Conservation (phyloP, 441 rosid genomes). For the Corymbia calophylla region DNA sequence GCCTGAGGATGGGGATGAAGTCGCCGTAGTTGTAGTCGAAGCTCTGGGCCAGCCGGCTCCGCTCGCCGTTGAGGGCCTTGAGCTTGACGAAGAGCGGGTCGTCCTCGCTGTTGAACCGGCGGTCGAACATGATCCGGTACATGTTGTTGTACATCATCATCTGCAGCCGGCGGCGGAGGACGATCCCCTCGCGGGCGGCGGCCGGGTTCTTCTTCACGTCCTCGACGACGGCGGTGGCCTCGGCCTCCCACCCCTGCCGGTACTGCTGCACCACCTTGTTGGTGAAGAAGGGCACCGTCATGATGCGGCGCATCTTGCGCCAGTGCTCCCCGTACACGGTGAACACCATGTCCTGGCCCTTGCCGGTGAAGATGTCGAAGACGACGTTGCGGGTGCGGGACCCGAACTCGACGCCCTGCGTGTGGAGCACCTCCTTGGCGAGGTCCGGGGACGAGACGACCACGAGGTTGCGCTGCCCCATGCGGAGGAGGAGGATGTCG, state of each 20-base stretch:
- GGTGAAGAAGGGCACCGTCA: constrained; percentile 99
- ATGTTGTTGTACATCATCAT: constrained; percentile 95
- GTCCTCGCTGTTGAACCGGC: constrained; percentile 70
- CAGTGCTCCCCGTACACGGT: constrained; percentile 97
- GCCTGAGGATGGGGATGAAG: constrained; percentile 86
- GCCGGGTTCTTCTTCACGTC: constrained; percentile 74
- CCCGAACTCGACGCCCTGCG: constrained; percentile 93
- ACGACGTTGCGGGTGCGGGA: constrained; percentile 91
- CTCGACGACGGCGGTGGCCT: constrained; percentile 67
- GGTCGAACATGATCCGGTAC: constrained; percentile 88
- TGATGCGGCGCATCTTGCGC: constrained; percentile 94
- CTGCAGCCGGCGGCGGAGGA: constrained; percentile 65
- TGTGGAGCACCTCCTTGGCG: constrained; percentile 81
- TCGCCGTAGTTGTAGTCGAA: constrained; percentile 92
- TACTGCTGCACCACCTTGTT: constrained; percentile 87
- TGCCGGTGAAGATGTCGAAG: constrained; percentile 91
- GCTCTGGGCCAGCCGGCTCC: constrained; percentile 89
- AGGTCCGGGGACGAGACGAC: constrained; percentile 83
- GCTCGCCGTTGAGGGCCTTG: constrained; percentile 88
- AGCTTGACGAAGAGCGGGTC: constrained; percentile 66
- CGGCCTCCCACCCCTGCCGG: constrained; percentile 72
- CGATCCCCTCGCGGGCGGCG: constrained; percentile 57
- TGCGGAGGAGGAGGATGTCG: constrained; percentile 64
- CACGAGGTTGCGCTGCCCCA: constrained; percentile 93
- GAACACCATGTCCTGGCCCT: constrained; percentile 98